These are phyloP conservation scores for Solanum chmielewskii DNA, from an alignment of 257 asterid genomes.

Conservation along the genomic window DNA sequence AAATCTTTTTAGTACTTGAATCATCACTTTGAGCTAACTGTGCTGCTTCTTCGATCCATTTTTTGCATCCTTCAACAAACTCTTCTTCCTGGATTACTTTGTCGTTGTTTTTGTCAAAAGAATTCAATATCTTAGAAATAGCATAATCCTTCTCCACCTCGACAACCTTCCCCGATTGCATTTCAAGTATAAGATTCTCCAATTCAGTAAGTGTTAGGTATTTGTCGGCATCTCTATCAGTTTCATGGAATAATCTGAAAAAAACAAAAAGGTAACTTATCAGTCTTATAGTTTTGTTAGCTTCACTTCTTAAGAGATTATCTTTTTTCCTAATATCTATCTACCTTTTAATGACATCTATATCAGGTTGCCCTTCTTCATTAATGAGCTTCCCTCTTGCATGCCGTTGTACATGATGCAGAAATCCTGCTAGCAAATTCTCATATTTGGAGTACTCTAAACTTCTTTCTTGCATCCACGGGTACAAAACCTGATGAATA, in stretches of 20 bases:
- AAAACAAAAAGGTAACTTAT: neutral
- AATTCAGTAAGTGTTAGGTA: conserved; percentile 19
- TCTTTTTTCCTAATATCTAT: neutral
- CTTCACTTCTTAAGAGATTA: neutral
- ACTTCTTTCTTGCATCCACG: conserved; percentile 48
- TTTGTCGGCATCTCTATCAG: conserved; percentile 26
- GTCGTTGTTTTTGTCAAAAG: conserved; percentile 18
- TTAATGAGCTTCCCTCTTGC: conserved; percentile 29
- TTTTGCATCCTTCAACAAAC: conserved; percentile 24
- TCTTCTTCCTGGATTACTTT: conserved; percentile 22
- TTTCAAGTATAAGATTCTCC: conserved; percentile 24
- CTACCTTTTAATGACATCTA: conserved; percentile 29
- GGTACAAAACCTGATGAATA: conserved; percentile 22
- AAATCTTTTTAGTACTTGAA: conserved; percentile 2
- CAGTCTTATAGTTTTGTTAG: neutral
- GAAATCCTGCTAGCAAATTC: conserved; percentile 30
- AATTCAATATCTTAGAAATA: conserved; percentile 16
- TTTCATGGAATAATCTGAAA: conserved; percentile 16
- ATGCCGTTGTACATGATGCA: conserved; percentile 31
- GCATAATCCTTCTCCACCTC: conserved; percentile 30
- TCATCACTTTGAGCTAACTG: conserved; percentile 15
- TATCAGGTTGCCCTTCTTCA: conserved; percentile 26
- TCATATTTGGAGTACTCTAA: conserved; percentile 39
- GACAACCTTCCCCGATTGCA: conserved; percentile 19
- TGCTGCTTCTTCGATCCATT: conserved; percentile 22